Percentiles rank a stretch among this genome's conserved stretches.
Conservation (phyloP, 2,329 filamentous ascomycete genomes). For the Penicillium sp. region DNA sequence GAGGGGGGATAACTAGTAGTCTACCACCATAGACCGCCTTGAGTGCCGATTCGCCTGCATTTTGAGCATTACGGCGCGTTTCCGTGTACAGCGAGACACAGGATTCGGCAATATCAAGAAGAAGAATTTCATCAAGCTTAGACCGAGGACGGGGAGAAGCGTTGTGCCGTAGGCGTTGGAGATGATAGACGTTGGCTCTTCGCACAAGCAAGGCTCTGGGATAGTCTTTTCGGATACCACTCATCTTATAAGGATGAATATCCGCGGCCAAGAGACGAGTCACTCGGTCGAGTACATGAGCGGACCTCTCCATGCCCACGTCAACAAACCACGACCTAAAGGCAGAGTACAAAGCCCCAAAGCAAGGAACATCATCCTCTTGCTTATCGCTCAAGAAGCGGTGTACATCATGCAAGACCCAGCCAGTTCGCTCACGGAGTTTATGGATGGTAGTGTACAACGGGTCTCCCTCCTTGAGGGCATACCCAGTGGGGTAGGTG, state of each 20-base stretch:
- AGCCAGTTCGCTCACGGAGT: slow-evolving; percentile 75
- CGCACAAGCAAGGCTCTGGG: slow-evolving; percentile 88
- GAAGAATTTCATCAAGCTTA: slow-evolving; percentile 78
- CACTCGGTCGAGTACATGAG: slow-evolving; percentile 86
- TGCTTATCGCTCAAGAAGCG: slow-evolving; percentile 77
- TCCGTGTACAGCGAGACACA: slow-evolving; percentile 91
- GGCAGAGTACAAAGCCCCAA: slow-evolving; percentile 85
- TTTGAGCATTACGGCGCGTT: slow-evolving; percentile 89
- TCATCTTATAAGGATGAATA: slow-evolving; percentile 89
- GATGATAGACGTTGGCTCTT: slow-evolving; percentile 88
- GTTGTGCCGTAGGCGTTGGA: slow-evolving; percentile 92
- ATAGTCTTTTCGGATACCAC: slow-evolving; percentile 85
- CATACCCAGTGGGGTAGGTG: slow-evolving; percentile 83
- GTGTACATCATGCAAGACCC: slow-evolving; percentile 79
- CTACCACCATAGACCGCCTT: slow-evolving; percentile 87
- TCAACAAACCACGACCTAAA: slow-evolving; percentile 98
- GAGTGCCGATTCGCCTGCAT: slow-evolving; percentile 85
- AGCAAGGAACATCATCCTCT: slow-evolving; percentile 93
- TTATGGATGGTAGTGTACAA: slow-evolving; percentile 75
- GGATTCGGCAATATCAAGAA: slow-evolving; percentile 85
- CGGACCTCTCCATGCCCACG: slow-evolving; percentile 91
- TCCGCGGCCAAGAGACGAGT: slow-evolving; percentile 81
- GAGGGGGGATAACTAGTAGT: slow-evolving; percentile 82
- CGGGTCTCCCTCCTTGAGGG: slow-evolving; percentile 61
- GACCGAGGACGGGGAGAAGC: slow-evolving; percentile 83